A percentile compares a stretch with the other conserved stretches of the same genome.
Evolutionary conservation across 768 basidiomycete genomes (phyloP).

Genomic region (Pleurotus ostreatus): DNA sequence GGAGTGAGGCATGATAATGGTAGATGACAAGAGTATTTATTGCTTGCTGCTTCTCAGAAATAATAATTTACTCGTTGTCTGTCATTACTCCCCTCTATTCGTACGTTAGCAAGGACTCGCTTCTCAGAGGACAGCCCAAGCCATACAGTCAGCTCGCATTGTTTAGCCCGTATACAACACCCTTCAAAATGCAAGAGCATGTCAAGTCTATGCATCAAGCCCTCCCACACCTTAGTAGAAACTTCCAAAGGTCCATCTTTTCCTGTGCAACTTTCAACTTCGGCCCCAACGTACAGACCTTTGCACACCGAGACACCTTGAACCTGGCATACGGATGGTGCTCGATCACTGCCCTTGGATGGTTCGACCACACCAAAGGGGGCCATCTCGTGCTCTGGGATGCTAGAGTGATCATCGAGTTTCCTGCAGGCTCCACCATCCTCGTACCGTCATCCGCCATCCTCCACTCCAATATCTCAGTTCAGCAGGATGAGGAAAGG

Average conservation of each 20-base stretch:
- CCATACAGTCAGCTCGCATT: too few relatives aligned
- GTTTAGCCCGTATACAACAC: too few relatives aligned
- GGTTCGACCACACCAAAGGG: conserved; percentile 21
- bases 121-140: too few relatives aligned
- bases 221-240: conserved; percentile 6
- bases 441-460: conserved; percentile 25
- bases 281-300: conserved; percentile 12
- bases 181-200: too few relatives aligned
- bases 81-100: too few relatives aligned
- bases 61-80: too few relatives aligned
- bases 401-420: conserved; percentile 21
- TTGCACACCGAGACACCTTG: conserved; percentile 20
- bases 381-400: conserved; percentile 30
- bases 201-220: too few relatives aligned
- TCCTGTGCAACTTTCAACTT: conserved; percentile 25
- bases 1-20: too few relatives aligned
- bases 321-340: conserved; percentile 31
- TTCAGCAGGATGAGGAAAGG: conserved; percentile 15
- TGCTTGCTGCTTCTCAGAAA: too few relatives aligned
- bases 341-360: conserved; percentile 23
- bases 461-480: conserved; percentile 20
- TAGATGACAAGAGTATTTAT: too few relatives aligned
- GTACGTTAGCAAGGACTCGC: too few relatives aligned
- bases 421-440: conserved; percentile 19
- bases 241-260: conserved; percentile 19